Evolutionary conservation across 176 grass and related monocot species (phyloP), one percentile per base, ranked within the genome.

Genomic region (Hordeum marinum): DNA sequence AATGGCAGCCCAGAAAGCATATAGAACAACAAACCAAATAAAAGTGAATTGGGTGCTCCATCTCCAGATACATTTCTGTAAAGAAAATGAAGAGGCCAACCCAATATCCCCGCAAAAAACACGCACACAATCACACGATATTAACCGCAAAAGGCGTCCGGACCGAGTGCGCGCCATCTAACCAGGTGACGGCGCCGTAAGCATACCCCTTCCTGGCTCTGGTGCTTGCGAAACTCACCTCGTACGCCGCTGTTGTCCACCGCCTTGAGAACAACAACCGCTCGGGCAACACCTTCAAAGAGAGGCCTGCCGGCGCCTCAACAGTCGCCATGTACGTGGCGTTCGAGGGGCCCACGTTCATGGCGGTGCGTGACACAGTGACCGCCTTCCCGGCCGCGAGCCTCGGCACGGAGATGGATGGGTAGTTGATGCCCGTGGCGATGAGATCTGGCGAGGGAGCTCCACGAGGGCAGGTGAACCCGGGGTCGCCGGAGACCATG

Each of bases 81-180:
- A 29, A 29, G 29, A n/a, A n/a, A n/a, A n/a, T n/a, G n/a, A n/a
- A n/a, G n/a, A n/a, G n/a, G n/a, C n/a, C n/a, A n/a, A n/a, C n/a
- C 31, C 1, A 52, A 14, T 52, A 52, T 52, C 48, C 48, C 15
- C 15, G 2, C 21, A 45, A 81, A 81, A 74, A 55, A 23, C 41
- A 6, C 15, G 27, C 48, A 61, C 36, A 48, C 65, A n/a, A 76
- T 94, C 83, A 98, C 74, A 90, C 21, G 58, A 98, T 78, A 52
- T 98, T 92, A 70, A 90, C 91, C 24, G 91, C 96, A 84, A 98
- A 98, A 66, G 72, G 88, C 5, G 93, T 98, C 63, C 78, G 80
- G 27, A 98, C 96, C 3, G 83, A 83, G 85, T 98, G 96, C 55
- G 91, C 93, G 32, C 93, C 93, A 72, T 98, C 93, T 10, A 90